Evolutionary conservation across 352 stramenopile species (phyloP), one percentile per base, ranked within the genome.

Genomic region (Globisporangium nunn): DNA sequence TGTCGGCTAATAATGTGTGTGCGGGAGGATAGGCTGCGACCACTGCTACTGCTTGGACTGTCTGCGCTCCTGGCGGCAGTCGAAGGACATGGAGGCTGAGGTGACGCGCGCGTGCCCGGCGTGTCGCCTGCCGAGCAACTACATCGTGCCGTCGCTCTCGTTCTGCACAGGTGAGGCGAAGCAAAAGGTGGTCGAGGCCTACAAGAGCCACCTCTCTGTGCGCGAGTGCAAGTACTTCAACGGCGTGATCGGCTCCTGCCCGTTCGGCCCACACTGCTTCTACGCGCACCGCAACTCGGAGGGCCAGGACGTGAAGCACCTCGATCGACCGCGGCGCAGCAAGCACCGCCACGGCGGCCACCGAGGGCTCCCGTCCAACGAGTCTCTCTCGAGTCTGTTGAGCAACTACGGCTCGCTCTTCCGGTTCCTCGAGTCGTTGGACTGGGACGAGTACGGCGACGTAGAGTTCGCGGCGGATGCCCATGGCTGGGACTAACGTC

Each of bases 171-270:
- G 81, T 29, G 71, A 75, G 2, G 71, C 72, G 4, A 91, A 91
- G 47, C 43, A 54, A 29, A 64, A 73, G 37, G 71, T 78, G 10
- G 72, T 89, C 14, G 75, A 80, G 14, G 77, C 69, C 28, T 91
- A 91, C 68, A 91, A 91, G 63, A 77, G 66, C 17, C 81, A 91
- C 55, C 64, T 91, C 50, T 70, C 79, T 14, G 63, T 88, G 53
- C 78, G 81, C 15, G 78, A 87, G 64, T 91, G 81, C 75, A 89
- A 88, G 56, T 89, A 91, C 62, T 91, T 91, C 40, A 82, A 79
- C 37, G 81, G 81, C 5, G 54, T 66, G 17, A 70, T 87, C 7
- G 79, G 81, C 11, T 88, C 77, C 56, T 91, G 81, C 44, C 75
- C 77, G 18, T 91, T 89, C 54, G 81, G 81, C 2, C 72, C 67